Percentiles rank a stretch among this genome's conserved stretches.
These are phyloP conservation scores for Talaromyces rugulosus DNA, from an alignment of 2,329 filamentous ascomycete species.

Conservation along the genomic window DNA sequence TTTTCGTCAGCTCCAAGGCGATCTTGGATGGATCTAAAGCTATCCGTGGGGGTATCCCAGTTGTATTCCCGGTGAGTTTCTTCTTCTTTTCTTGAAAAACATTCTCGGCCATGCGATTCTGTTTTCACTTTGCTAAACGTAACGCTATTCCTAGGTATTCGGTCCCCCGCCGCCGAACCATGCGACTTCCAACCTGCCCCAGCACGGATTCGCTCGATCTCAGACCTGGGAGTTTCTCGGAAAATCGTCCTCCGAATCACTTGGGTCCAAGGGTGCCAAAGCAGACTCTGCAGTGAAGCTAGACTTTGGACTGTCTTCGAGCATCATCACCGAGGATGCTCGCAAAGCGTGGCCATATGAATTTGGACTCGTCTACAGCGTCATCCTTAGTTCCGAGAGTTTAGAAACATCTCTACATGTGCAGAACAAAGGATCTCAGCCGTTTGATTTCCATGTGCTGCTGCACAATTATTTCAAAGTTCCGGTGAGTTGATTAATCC, in stretches of 20 bases:
- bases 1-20: slow-evolving; percentile 79
- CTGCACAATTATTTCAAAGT: slow-evolving; percentile 87
- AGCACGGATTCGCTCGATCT: slow-evolving; percentile 92
- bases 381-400: slow-evolving; percentile 71
- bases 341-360: slow-evolving; percentile 76
- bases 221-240: slow-evolving; percentile 91
- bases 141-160: slow-evolving; percentile 58
- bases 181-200: slow-evolving; percentile 73
- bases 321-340: slow-evolving; percentile 64
- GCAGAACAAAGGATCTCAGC: slow-evolving; percentile 75
- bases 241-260: slow-evolving; percentile 39
- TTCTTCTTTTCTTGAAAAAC: background rate
- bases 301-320: slow-evolving; percentile 83
- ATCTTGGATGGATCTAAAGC: slow-evolving; percentile 82
- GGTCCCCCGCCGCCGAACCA: slow-evolving; percentile 73
- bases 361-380: slow-evolving; percentile 89
- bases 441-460: slow-evolving; percentile 88
- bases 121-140: background rate
- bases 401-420: slow-evolving; percentile 80
- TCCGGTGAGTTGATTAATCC: slow-evolving; percentile 55
- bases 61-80: slow-evolving; percentile 79
- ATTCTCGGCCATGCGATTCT: background rate
- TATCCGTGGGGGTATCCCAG: slow-evolving; percentile 83
- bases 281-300: slow-evolving; percentile 75
- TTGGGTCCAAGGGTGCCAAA: slow-evolving; percentile 23